phyloP scores from a whole-genome alignment of 2,329 filamentous ascomycete species.

The Tolypocladium guangdongense region DNA sequence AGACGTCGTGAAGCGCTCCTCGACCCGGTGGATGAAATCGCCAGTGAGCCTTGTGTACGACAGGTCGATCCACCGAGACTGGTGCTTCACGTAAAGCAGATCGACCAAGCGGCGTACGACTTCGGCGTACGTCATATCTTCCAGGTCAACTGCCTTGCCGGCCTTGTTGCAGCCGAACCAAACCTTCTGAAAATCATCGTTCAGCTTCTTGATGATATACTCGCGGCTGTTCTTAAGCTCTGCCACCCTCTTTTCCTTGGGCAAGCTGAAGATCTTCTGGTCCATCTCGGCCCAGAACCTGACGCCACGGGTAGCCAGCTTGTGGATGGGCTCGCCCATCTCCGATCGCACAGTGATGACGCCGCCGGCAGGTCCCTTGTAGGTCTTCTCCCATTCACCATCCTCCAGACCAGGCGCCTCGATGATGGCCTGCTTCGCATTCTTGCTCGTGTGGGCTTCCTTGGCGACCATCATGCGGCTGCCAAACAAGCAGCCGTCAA shows the following conservation, averaged over 20 bases:
- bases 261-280: slow-evolving; percentile 90
- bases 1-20: slow-evolving; percentile 81
- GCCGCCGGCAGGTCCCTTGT: slow-evolving; percentile 82
- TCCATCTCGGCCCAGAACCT: slow-evolving; percentile 99
- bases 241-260: slow-evolving; percentile 84
- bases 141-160: slow-evolving; percentile 73
- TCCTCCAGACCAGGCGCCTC: slow-evolving; percentile 78
- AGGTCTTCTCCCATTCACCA: slow-evolving; percentile 80
- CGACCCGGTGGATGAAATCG: slow-evolving; percentile 92
- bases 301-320: slow-evolving; percentile 92
- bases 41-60: slow-evolving; percentile 76
- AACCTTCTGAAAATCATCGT: slow-evolving; percentile 92
- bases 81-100: slow-evolving; percentile 83
- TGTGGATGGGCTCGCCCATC: slow-evolving; percentile 99
- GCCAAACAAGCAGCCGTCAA: slow-evolving; percentile 82
- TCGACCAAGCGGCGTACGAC: slow-evolving; percentile 81
- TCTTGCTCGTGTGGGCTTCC: slow-evolving; percentile 79
- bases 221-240: slow-evolving; percentile 82
- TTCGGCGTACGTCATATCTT: slow-evolving; percentile 92
- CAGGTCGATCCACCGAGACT: slow-evolving; percentile 82
- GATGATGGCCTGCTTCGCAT: slow-evolving; percentile 82
- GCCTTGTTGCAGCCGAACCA: slow-evolving; percentile 85
- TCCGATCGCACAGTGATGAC: slow-evolving; percentile 95
- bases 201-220: slow-evolving; percentile 91
- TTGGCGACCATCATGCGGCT: slow-evolving; percentile 93